phyloP scores from a whole-genome alignment of 192 early-diverging fungal genomes.

The Phycomyces nitens region DNA sequence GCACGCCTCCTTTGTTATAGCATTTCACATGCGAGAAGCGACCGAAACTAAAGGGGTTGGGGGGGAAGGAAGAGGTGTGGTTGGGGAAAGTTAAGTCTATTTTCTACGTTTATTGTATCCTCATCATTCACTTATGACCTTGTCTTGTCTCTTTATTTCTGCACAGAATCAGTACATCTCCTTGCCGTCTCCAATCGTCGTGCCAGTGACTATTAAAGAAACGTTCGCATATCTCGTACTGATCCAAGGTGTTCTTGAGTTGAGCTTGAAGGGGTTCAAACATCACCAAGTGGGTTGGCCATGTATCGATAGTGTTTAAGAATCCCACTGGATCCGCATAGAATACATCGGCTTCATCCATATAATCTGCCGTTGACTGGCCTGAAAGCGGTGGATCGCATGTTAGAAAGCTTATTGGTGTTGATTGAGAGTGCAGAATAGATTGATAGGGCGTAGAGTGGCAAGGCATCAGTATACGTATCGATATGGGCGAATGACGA shows the following conservation, averaged over 20 bases:
- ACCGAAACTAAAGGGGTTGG: too few species aligned
- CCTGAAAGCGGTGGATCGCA: constrained; percentile 84
- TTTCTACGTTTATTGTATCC: background rate
- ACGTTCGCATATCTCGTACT: constrained; percentile 54
- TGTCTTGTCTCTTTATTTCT: constrained; percentile 1
- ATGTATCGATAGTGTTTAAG: constrained; percentile 33
- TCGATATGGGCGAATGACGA: constrained; percentile 5
- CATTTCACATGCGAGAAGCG: too few species aligned
- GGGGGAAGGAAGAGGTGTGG: too few species aligned
- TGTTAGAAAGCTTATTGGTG: constrained; percentile 80
- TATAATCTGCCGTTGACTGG: constrained; percentile 23
- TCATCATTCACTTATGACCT: background rate
- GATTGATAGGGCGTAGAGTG: constrained; percentile 96
- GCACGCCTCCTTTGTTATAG: background rate
- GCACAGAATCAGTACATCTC: constrained; percentile 82
- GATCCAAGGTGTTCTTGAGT: constrained; percentile 2
- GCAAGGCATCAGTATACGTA: constrained; percentile 92
- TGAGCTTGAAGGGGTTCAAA: constrained; percentile 61
- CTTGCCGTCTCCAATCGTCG: constrained; percentile 71
- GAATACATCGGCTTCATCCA: constrained; percentile 80
- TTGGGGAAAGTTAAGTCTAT: background rate
- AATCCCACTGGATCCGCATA: constrained; percentile 67
- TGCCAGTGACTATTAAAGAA: constrained; percentile 94
- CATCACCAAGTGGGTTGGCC: constrained; percentile 75
- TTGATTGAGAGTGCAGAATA: constrained; percentile 60